phyloP scores from a whole-genome alignment of 257 asterid species.

The Salvia splendens region DNA sequence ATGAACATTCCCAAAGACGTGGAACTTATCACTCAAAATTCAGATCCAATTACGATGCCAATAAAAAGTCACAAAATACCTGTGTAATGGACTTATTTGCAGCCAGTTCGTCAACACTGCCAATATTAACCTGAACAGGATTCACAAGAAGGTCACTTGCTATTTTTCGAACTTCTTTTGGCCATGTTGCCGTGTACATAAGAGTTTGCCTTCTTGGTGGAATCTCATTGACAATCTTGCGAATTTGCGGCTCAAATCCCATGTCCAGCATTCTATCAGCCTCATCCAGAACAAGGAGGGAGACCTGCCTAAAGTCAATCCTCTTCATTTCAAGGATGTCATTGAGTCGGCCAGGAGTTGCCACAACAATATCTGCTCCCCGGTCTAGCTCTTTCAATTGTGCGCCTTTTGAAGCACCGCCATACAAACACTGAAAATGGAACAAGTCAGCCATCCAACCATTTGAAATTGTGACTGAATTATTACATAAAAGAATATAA shows the following conservation, averaged over 20 bases:
- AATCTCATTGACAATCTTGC: slow-evolving; percentile 89
- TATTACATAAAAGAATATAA: background rate
- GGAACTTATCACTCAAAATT: background rate
- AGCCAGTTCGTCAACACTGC: slow-evolving; percentile 89
- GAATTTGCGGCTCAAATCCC: slow-evolving; percentile 99
- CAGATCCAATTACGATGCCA: slow-evolving; percentile 20
- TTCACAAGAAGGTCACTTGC: slow-evolving; percentile 84
- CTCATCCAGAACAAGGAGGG: slow-evolving; percentile 96
- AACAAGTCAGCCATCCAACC: slow-evolving; percentile 22
- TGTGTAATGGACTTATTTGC: slow-evolving; percentile 94
- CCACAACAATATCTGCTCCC: slow-evolving; percentile 91
- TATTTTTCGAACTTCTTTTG: slow-evolving; percentile 89
- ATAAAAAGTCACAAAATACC: slow-evolving; percentile 41
- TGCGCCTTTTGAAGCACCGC: slow-evolving; percentile 94
- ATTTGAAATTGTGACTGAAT: background rate
- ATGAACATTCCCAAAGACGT: slow-evolving; percentile 17
- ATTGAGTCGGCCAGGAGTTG: slow-evolving; percentile 98
- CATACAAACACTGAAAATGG: slow-evolving; percentile 80
- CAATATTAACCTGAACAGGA: slow-evolving; percentile 95
- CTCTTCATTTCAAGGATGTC: slow-evolving; percentile 95
- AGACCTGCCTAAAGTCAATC: slow-evolving; percentile 85
- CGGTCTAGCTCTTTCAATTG: slow-evolving; percentile 88
- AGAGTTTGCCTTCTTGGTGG: slow-evolving; percentile 98
- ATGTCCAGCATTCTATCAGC: slow-evolving; percentile 99
- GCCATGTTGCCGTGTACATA: slow-evolving; percentile 99